Evolutionary conservation across 768 basidiomycete species (phyloP).

Genomic region (Lactifluus echinatus): DNA sequence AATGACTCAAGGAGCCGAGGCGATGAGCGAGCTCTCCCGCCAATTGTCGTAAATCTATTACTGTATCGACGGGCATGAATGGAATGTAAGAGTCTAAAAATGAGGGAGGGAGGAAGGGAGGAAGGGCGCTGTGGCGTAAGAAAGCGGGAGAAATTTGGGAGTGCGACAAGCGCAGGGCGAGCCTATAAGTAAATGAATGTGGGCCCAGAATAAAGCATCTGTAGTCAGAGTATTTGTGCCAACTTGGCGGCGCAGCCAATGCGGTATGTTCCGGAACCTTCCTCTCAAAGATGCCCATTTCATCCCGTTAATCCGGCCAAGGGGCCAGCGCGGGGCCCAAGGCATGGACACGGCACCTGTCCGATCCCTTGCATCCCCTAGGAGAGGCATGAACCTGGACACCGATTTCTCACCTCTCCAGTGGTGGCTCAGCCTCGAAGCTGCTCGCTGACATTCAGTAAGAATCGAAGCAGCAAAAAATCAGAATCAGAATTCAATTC

Average conservation of each 20-base stretch:
- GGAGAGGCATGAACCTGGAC: not conserved
- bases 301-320: constrained; percentile 5
- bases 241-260: constrained; percentile 12
- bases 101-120: constrained; percentile 6
- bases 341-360: not conserved
- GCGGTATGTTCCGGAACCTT: constrained; percentile 20
- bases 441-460: not conserved
- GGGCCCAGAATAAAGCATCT: constrained; percentile 12
- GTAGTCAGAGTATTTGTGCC: constrained; percentile 15
- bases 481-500: not conserved
- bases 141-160: constrained; percentile 6
- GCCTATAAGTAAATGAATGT: constrained; percentile 16
- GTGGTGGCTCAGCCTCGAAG: not conserved
- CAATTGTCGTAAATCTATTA: constrained; percentile 18
- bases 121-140: constrained; percentile 8
- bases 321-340: not conserved
- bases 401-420: not conserved
- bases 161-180: constrained; percentile 9
- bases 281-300: not conserved
- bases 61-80: constrained; percentile 12
- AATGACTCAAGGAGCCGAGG: constrained; percentile 13
- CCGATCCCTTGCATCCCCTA: not conserved
- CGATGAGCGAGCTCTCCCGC: constrained; percentile 19
- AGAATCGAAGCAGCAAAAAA: not conserved
- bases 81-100: not conserved